Evolutionary conservation across 345 rosid genomes (phyloP), one percentile per base, ranked within the genome.

Genomic region (Eucalyptus paniculata): DNA sequence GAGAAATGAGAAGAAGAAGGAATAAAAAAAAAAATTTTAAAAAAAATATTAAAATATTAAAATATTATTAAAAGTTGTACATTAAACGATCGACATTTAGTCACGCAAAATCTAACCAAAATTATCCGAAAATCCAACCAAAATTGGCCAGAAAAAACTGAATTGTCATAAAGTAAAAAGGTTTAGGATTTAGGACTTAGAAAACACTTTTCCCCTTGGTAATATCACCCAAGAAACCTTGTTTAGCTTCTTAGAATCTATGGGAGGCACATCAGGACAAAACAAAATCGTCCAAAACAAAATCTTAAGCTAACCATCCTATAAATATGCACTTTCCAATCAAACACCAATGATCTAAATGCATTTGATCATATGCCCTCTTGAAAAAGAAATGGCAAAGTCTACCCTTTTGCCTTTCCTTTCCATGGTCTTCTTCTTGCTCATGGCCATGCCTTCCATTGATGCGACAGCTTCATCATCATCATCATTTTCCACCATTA

Each of bases 401-500:
- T 24, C 54, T 4, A 32, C 30, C 42, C 19, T n/a, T 51, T 51
- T 53, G 62, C 30, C 34, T 50, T 86, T 51, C 88, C 50, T 51
- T 32, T 86, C 9, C 88, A 4, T 51, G 47, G 45, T 56, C 56
- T 19, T 69, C 50, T 88, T 51, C 88, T 86, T 51, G 54, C 5
- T 86, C 88, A 51, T 53, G 28, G 2, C 56, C 58, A 28, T 69
- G 30, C 44, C 60, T 50, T 21, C 47, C 44, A 21, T 40, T 77
- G 83, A 77, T n/a, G 87, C 50, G 47, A 77, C 26, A 90, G 93
- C 92, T 26, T 83, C 91, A 9, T 89, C 90, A 13, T 86, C 89
- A 21, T 69, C 90, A 13, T 86, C 94, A 3, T 21, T 32, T 32
- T 23, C 23, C 60, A 58, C 44, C 87, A 88, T 95, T 65, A 94